Evolutionary conservation across 768 basidiomycete species (phyloP), one percentile per base, ranked within the genome.

Genomic region (Tulasnella calospora): DNA sequence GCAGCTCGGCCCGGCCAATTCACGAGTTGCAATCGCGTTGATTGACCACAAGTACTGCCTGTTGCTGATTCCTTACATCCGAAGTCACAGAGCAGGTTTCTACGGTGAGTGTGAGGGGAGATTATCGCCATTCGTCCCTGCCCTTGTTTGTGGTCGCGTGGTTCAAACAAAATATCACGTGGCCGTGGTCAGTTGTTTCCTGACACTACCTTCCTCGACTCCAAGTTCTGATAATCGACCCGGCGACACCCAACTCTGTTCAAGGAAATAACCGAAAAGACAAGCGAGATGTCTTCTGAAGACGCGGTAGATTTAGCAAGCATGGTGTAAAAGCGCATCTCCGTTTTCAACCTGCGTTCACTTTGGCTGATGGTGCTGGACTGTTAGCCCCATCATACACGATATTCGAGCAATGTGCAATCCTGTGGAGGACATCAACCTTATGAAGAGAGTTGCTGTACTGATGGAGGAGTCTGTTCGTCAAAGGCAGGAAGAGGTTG

Each of bases 401-500:
- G 77, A 78, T 30, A 44, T 78, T 47, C 77, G 67, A 17, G 69
- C 41, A 21, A 71, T 71, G 33, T 51, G 71, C 41, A 57, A 38
- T 72, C 77, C 77, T 15, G 69, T 67, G n/a, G 77, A 78, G 41
- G 77, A 78, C 35, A 78, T 78, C 35, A 71, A 78, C 15, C 69
- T 78, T 30, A 69, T 71, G 44, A 78, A 78, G 70, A 23, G 55
- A 38, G 61, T 46, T 10, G 46, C 40, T 38, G 77, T 69, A 4
- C 41, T 71, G 0, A 78, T 78, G 77, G 38, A 71, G 38, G 77
- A 73, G 44, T 73, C 70, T 15, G 40, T 44, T 71, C 35, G 41
- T 5, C 17, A 33, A 35, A n/a, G 77, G 69, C 71, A 51, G 46
- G 77, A 78, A 33, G 77, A 78, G 30, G 70, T 44, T 12, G 77